Percentiles rank a stretch among this genome's conserved stretches.
Evolutionary conservation across 1,284 basidiomycete species (phyloP).

Genomic region (Moesziomyces antarcticus): DNA sequence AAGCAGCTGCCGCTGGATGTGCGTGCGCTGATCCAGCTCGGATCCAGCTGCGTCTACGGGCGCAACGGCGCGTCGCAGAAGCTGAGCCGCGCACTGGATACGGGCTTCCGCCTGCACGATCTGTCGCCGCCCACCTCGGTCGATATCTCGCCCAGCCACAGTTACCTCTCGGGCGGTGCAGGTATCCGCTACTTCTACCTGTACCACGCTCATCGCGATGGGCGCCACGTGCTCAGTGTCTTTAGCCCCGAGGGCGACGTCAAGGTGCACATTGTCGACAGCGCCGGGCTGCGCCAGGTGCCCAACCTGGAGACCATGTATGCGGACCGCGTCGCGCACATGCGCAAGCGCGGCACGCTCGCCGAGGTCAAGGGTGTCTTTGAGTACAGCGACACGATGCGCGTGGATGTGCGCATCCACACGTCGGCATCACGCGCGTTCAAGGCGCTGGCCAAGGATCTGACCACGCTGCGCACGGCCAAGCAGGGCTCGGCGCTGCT

Average conservation of each 20-base stretch:
- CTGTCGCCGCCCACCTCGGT: conserved; percentile 69
- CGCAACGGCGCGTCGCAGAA: conserved; percentile 73
- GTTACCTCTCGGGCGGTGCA: conserved; percentile 81
- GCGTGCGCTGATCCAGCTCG: conserved; percentile 85
- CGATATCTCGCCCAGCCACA: conserved; percentile 65
- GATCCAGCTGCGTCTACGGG: conserved; percentile 81
- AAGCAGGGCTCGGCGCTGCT: conserved; percentile 79
- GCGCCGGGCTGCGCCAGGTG: conserved; percentile 84
- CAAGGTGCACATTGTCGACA: conserved; percentile 86
- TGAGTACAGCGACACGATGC: conserved; percentile 78
- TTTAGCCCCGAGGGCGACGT: conserved; percentile 77
- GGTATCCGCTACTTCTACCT: conserved; percentile 86
- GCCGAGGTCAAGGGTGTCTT: conserved; percentile 70
- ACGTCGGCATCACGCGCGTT: conserved; percentile 82
- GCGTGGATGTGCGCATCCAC: conserved; percentile 81
- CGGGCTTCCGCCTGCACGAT: conserved; percentile 86
- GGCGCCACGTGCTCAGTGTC: conserved; percentile 88
- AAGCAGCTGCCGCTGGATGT: conserved; percentile 87
- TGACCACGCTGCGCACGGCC: conserved; percentile 74
- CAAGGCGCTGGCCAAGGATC: conserved; percentile 87
- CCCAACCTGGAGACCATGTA: conserved; percentile 82
- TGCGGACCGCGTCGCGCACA: conserved; percentile 71
- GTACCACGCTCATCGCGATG: conserved; percentile 83
- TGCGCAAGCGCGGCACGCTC: conserved; percentile 53
- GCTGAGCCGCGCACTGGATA: conserved; percentile 83